Percentiles rank a stretch among this genome's conserved stretches.
Evolutionary conservation across 148 eudicot species (phyloP).

Genomic region (Chenopodium quinoa): DNA sequence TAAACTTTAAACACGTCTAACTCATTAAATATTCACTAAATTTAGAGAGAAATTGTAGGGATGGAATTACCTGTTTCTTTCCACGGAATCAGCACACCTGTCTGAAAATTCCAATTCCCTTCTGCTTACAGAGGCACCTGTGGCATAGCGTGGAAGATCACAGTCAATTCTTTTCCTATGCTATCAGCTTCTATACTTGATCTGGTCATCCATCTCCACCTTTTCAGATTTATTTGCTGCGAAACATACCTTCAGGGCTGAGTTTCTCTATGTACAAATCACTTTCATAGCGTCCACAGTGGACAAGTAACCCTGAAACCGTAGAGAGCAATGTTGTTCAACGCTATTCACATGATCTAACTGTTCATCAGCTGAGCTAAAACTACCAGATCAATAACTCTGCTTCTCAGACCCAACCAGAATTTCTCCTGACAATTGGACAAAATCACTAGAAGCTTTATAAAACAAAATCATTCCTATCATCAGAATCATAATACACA

Average conservation of each 20-base stretch:
- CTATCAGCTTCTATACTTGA: constrained; percentile 30
- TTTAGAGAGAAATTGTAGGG: neutral
- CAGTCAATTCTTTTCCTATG: constrained; percentile 20
- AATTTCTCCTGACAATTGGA: constrained; percentile 32
- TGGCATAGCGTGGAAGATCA: constrained; percentile 20
- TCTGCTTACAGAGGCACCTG: constrained; percentile 34
- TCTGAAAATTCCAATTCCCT: constrained; percentile 35
- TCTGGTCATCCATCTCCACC: constrained; percentile 21
- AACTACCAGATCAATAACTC: neutral
- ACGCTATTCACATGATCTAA: constrained; percentile 11
- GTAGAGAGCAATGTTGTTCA: constrained; percentile 15
- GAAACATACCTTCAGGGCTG: constrained; percentile 16
- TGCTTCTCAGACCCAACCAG: constrained; percentile 31
- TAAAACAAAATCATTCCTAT: constrained; percentile 34
- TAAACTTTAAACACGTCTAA: too few species aligned
- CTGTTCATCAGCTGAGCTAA: constrained; percentile 10
- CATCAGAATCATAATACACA: constrained; percentile 58
- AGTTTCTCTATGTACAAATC: constrained; percentile 12
- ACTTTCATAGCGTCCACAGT: constrained; percentile 11
- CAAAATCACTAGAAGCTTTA: constrained; percentile 36
- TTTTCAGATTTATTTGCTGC: constrained; percentile 8
- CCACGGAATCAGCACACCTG: constrained; percentile 14
- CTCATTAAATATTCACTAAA: too few species aligned
- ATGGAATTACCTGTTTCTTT: constrained; percentile 40
- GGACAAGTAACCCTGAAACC: constrained; percentile 9